phyloP scores from a whole-genome alignment of 495 filamentous ascomycete species.

The Talaromyces liani region DNA sequence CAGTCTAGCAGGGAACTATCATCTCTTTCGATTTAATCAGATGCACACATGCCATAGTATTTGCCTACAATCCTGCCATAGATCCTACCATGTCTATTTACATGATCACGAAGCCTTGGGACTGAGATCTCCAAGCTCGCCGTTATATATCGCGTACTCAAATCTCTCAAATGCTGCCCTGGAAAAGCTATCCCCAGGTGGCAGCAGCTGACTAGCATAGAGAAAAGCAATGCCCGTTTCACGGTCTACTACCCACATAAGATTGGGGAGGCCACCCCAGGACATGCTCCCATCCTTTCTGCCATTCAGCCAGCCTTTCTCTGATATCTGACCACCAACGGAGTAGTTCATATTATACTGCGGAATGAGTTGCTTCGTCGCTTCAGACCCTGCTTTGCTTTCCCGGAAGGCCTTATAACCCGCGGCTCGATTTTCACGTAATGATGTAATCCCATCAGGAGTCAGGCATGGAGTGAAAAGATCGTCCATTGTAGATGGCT shows the following conservation, averaged over 20 bases:
- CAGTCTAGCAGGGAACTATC: not conserved
- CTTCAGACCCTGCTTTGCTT: not conserved
- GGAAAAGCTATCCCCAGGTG: not conserved
- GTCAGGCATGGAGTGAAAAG: not conserved
- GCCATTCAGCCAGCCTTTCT: not conserved
- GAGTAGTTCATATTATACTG: not conserved
- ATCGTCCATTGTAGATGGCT: not conserved
- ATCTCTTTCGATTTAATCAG: not conserved
- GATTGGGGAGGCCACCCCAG: not conserved
- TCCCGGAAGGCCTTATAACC: not conserved
- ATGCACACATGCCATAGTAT: not conserved
- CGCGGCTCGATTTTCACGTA: not conserved
- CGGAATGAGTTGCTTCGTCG: not conserved
- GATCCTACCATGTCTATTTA: not conserved
- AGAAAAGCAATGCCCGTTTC: not conserved
- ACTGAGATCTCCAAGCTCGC: not conserved
- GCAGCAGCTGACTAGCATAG: not conserved
- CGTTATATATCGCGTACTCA: not conserved
- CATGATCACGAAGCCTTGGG: not conserved
- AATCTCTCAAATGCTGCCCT: not conserved
- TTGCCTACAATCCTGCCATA: not conserved
- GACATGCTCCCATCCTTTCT: not conserved
- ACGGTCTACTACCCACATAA: not conserved
- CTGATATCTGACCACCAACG: not conserved
- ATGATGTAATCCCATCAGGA: not conserved